Base-by-base conservation (phyloP, 2,329 filamentous ascomycete species). In the Penicillium griseofulvum region DNA sequence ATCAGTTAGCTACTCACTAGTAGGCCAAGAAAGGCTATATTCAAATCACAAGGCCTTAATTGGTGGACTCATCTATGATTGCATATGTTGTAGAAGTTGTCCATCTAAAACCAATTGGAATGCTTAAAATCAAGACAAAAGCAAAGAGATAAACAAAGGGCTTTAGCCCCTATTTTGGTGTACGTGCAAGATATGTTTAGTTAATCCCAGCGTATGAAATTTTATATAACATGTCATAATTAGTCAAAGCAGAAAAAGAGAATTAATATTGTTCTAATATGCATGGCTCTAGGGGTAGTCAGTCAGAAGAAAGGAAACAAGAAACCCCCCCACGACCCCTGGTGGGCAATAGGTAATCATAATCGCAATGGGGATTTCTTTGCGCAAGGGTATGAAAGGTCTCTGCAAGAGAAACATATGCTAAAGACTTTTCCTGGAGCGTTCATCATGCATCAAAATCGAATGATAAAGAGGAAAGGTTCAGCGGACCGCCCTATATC, bases 231-330 rank as follows among this genome's bases (percentile, higher is more conserved):
- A 34, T 46, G 43, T n/a, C 29, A 24, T 34, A 10, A 14, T 16
- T 22, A 22, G 22, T 45, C 6, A 14, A 31, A 19, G 4, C 7
- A 28, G 8, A n/a, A 49, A 57, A 57, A 56, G 12, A 49, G n/a
- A 31, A 65, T 65, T 65, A 65, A 64, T 62, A 65, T 65, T 65
- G 63, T 55, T 63, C 57, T 65, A 65, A 58, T 49, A 53, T 53
- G 60, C 50, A 60, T 56, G 57, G 55, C 57, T 57, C 57, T 37
- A 29, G 45, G 49, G 52, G 58, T 43, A 45, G 53, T 55, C 45
- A 48, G 31, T 54, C 49, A 6, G 52, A 49, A 43, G 48, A 55
- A 56, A 53, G 45, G 52, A 51, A 54, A 59, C 43, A 50, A 36
- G 36, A 38, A 54, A 56, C 49, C 45, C 54, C 54, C 55, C 31